A percentile compares a stretch with the other conserved stretches of the same genome.
phyloP scores from a whole-genome alignment of 192 early-diverging fungal species.

The Rhizophagus sp. region DNA sequence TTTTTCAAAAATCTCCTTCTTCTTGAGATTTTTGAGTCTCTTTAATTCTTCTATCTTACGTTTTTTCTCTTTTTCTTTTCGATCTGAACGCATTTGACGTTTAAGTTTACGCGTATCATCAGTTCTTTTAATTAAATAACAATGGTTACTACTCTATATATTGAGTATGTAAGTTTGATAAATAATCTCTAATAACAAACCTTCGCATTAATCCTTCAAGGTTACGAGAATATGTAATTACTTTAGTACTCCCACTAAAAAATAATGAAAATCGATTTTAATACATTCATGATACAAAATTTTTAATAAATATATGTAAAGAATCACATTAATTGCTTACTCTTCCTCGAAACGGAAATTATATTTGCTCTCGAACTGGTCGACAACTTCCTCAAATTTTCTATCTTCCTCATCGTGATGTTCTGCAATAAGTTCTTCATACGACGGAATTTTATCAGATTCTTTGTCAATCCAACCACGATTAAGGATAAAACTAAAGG shows the following conservation, averaged over 20 bases:
- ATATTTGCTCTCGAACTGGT: constrained; percentile 87
- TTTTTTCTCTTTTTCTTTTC: constrained; percentile 72
- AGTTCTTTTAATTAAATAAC: constrained; percentile 48
- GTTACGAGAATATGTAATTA: constrained; percentile 80
- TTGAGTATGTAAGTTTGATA: neutral
- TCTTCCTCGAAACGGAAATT: constrained; percentile 96
- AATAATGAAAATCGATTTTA: neutral
- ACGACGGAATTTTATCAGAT: constrained; percentile 57
- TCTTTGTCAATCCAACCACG: constrained; percentile 92
- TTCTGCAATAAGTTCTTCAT: constrained; percentile 67
- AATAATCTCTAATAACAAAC: neutral
- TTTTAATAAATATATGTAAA: neutral
- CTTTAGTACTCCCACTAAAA: constrained; percentile 57
- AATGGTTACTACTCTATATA: neutral
- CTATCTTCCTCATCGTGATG: constrained; percentile 58
- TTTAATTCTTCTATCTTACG: constrained; percentile 84
- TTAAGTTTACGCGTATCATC: constrained; percentile 76
- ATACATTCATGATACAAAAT: neutral
- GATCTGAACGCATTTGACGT: constrained; percentile 69
- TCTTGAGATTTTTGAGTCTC: constrained; percentile 90
- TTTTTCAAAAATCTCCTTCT: constrained; percentile 78
- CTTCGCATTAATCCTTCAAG: constrained; percentile 77
- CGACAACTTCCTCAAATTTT: constrained; percentile 76
- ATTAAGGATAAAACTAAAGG: constrained; percentile 80
- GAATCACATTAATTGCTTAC: constrained; percentile 38